Conservation (phyloP, 306 rosid species). For the Glycine soja region DNA sequence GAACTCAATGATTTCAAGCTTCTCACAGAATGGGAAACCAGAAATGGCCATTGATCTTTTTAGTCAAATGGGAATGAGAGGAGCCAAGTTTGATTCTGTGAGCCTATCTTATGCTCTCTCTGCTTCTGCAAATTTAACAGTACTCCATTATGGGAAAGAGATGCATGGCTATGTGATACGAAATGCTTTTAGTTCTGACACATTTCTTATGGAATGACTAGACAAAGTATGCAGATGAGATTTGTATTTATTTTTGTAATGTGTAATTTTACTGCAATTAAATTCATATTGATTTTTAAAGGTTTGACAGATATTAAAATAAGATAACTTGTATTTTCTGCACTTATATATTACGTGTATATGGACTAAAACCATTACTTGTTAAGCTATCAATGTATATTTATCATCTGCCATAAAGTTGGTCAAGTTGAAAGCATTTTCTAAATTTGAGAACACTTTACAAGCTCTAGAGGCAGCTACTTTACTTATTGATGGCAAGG, state of each 20-base stretch:
- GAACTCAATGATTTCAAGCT: conserved; percentile 79
- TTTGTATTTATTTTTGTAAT: no score
- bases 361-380: no score
- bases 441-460: conserved; percentile 84
- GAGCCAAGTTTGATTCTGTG: conserved; percentile 63
- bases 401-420: conserved; percentile 48
- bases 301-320: no score
- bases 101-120: conserved; percentile 75
- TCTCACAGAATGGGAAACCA: conserved; percentile 48
- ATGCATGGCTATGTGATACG: conserved; percentile 70
- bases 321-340: no score
- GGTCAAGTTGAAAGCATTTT: conserved; percentile 87
- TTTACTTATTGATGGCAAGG: conserved; percentile 78
- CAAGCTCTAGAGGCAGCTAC: conserved; percentile 89
- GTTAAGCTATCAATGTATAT: no score
- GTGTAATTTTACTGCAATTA: no score
- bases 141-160: conserved; percentile 74
- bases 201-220: no score
- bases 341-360: no score
- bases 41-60: conserved; percentile 71
- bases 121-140: conserved; percentile 71
- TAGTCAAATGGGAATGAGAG: conserved; percentile 70
- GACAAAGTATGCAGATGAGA: no score
- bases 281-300: no score
- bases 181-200: conserved; percentile 41